Conservation (phyloP, 208 protist species). For the Novymonas esmeraldas region DNA sequence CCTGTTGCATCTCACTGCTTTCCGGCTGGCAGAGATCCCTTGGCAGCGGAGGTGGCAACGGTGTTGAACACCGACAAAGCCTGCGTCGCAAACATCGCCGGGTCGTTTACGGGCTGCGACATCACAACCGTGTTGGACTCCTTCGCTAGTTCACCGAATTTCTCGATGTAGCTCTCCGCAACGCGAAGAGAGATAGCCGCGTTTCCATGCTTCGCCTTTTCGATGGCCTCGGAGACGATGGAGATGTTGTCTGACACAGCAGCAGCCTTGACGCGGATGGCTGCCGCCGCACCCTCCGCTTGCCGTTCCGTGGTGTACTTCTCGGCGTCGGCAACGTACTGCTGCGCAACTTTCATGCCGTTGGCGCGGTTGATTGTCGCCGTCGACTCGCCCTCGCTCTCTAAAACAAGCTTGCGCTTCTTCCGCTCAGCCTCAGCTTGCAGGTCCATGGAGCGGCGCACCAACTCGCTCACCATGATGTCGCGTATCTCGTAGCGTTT, state of each 20-base stretch:
- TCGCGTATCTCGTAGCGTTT: conserved; percentile 97
- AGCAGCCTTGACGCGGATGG: conserved; percentile 55
- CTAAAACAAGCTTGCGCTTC: conserved; percentile 95
- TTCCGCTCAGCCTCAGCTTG: conserved; percentile 96
- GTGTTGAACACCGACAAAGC: conserved; percentile 88
- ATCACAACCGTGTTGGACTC: conserved; percentile 95
- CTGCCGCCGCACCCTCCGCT: conserved; percentile 33
- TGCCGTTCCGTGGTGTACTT: conserved; percentile 66
- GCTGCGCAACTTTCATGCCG: conserved; percentile 83
- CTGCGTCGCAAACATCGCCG: conserved; percentile 91
- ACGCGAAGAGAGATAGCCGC: conserved; percentile 88
- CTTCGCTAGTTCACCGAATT: conserved; percentile 92
- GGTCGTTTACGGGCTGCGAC: conserved; percentile 90
- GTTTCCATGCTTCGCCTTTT: conserved; percentile 38
- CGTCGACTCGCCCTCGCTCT: conserved; percentile 92
- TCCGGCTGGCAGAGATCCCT: conserved; percentile 10
- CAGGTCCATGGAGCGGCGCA: conserved; percentile 96
- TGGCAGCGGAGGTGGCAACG: conserved; percentile 44
- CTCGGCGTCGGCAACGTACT: conserved; percentile 89
- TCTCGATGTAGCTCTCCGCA: conserved; percentile 92
- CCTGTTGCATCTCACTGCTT: conserved; percentile 4
- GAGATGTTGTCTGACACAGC: conserved; percentile 76
- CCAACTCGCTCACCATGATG: conserved; percentile 93
- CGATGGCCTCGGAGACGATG: conserved; percentile 53
- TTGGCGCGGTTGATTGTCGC: conserved; percentile 92